These are phyloP conservation scores for Otatea glauca DNA, from an alignment of 176 grass and related monocot genomes.

Conservation along the genomic window DNA sequence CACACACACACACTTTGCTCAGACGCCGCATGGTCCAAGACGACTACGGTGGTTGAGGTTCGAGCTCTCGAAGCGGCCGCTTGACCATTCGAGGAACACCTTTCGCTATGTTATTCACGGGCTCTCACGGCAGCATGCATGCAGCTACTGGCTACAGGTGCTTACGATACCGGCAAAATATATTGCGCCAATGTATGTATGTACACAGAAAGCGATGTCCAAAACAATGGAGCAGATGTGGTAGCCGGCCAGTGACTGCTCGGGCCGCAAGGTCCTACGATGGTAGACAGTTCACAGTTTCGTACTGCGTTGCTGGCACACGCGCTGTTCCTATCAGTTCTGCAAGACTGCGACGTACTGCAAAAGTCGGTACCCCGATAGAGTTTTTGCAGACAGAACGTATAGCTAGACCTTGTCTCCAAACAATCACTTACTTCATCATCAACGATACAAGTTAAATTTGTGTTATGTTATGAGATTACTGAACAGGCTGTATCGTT, in stretches of 20 bases:
- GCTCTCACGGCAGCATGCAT: not conserved
- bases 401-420: not conserved
- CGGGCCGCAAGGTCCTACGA: not conserved
- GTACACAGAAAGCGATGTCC: not conserved
- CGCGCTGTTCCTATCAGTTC: not conserved
- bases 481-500: no score
- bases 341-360: not conserved
- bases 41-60: slow-evolving; percentile 42
- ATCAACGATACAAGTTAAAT: no score
- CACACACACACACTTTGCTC: slow-evolving; percentile 30
- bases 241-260: no score
- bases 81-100: slow-evolving; percentile 28
- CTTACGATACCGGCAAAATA: not conserved
- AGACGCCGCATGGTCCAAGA: slow-evolving; percentile 34
- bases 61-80: slow-evolving; percentile 61
- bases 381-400: not conserved
- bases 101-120: slow-evolving; percentile 21
- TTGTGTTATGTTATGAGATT: no score
- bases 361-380: not conserved
- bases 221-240: slow-evolving; percentile 7
- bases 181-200: not conserved
- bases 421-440: no score
- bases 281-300: not conserved
- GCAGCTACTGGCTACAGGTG: not conserved
- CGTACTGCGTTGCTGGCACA: not conserved